These are phyloP conservation scores for Thielaviopsis ethacetica DNA, from an alignment of 2,329 filamentous ascomycete species.

Conservation along the genomic window DNA sequence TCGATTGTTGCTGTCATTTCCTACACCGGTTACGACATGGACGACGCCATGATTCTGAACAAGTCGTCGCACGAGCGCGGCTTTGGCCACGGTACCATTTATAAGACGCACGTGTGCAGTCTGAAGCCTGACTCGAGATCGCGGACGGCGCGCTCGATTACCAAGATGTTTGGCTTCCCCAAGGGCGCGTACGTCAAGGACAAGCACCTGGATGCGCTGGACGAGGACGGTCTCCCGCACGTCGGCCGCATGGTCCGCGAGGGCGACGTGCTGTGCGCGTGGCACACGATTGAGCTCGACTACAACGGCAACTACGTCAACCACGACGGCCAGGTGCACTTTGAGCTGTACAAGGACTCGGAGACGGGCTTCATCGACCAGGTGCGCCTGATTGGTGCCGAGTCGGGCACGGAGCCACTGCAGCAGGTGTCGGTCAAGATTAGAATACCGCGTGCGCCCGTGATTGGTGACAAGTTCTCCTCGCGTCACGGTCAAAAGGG, in stretches of 20 bases:
- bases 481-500: slow-evolving; percentile 97
- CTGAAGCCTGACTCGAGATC: slow-evolving; percentile 63
- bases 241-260: slow-evolving; percentile 63
- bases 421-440: slow-evolving; percentile 89
- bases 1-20: slow-evolving; percentile 94
- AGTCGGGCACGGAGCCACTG: slow-evolving; percentile 65
- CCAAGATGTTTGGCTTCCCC: slow-evolving; percentile 81
- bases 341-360: slow-evolving; percentile 85
- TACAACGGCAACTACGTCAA: slow-evolving; percentile 67
- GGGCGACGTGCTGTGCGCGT: slow-evolving; percentile 75
- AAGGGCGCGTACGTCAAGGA: slow-evolving; percentile 58
- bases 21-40: slow-evolving; percentile 99
- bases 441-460: slow-evolving; percentile 71
- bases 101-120: slow-evolving; percentile 89
- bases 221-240: slow-evolving; percentile 73
- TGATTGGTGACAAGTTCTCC: slow-evolving; percentile 98
- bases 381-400: slow-evolving; percentile 75
- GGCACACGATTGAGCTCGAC: slow-evolving; percentile 73
- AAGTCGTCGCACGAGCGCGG: slow-evolving; percentile 92
- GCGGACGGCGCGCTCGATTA: slow-evolving; percentile 50
- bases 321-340: slow-evolving; percentile 69
- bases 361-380: slow-evolving; percentile 85
- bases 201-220: slow-evolving; percentile 54
- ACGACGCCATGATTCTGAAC: slow-evolving; percentile 99
- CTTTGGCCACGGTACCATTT: slow-evolving; percentile 89